Evolutionary conservation across 129 eudicot species (phyloP), one percentile per base, ranked within the genome.

Genomic region (Mikania micrantha): DNA sequence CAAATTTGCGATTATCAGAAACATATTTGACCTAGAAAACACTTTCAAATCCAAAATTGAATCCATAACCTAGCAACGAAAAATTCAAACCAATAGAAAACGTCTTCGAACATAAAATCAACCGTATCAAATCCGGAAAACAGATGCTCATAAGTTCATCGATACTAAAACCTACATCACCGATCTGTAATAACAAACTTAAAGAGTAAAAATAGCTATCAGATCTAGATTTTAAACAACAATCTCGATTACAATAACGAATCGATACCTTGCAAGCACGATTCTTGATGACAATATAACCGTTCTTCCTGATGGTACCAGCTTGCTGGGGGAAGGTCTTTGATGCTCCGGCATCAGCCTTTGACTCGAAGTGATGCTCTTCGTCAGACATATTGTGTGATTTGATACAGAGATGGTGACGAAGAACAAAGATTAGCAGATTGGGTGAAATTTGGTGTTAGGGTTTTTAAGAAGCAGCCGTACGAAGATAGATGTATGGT

Each of bases 261-360:
- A 53, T 7, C 12, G 53, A 58, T 74, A 86, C 92, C 92, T 86
- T 86, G 84, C 88, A 86, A 62, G 92, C 88, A 36, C 92, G 83
- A 83, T 61, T 72, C 68, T 86, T 86, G 31, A 86, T 83, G 40
- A 82, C 88, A 24, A 86, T 82, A 78, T 86, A 75, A 50, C 92
- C 92, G 15, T 78, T 78, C 49, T 86, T 86, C 49, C 92, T 84
- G 60, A 86, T 86, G 9, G 92, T 83, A 16, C 92, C 92, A 32
- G 92, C 92, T 60, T 86, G 92, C 78, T 86, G 92, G 0, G 92
- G 92, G 71, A 70, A 83, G 6, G 88, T 86, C 32, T 85, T 85
- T 35, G 91, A 85, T 2, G 91, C 91, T 42, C 91, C 91, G 25
- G 91, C 85, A 44, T 85, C 87, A 5, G 87, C 91, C 81, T 82